A percentile compares a stretch with the other conserved stretches of the same genome.
Evolutionary conservation across 208 protist species (phyloP).

Genomic region (Crithidia bombi): DNA sequence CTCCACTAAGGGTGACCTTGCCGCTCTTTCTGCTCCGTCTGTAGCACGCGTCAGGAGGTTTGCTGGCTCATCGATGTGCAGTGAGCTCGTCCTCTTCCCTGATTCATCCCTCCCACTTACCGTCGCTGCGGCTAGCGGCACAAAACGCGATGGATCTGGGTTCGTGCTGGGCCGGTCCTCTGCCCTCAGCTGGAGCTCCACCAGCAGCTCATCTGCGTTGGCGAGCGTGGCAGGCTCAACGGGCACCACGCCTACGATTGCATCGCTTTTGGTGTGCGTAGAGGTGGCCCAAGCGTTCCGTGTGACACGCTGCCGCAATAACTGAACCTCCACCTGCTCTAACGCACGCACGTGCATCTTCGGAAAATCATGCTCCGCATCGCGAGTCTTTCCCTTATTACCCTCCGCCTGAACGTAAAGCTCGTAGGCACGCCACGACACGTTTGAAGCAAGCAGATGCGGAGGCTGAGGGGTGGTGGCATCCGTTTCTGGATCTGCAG

Average conservation of each 20-base stretch:
- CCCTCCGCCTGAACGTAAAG: not conserved
- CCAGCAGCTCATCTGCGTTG: constrained; percentile 39
- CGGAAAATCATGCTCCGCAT: not conserved
- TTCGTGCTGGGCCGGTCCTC: constrained; percentile 16
- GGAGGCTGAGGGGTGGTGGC: not conserved
- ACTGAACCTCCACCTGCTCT: constrained; percentile 31
- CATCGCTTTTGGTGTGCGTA: not conserved
- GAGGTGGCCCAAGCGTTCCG: constrained; percentile 22
- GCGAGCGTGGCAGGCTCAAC: constrained; percentile 24
- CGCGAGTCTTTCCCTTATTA: not conserved
- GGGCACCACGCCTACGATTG: constrained; percentile 27
- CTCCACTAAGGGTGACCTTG: not conserved
- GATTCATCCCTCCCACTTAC: no score
- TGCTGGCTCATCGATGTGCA: constrained; percentile 17
- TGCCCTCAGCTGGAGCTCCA: constrained; percentile 26
- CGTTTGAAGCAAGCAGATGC: constrained; percentile 20
- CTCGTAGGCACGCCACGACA: constrained; percentile 23
- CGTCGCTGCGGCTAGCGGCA: constrained; percentile 8
- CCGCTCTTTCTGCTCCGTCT: not conserved
- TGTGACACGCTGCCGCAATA: constrained; percentile 36
- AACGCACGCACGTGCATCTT: constrained; percentile 2
- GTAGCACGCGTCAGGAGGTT: not conserved
- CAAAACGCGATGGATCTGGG: constrained; percentile 16
- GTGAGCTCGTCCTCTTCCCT: not conserved
- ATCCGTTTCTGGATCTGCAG: not conserved